Base-by-base conservation (phyloP, 257 asterid species). In the Ballota nigra region DNA sequence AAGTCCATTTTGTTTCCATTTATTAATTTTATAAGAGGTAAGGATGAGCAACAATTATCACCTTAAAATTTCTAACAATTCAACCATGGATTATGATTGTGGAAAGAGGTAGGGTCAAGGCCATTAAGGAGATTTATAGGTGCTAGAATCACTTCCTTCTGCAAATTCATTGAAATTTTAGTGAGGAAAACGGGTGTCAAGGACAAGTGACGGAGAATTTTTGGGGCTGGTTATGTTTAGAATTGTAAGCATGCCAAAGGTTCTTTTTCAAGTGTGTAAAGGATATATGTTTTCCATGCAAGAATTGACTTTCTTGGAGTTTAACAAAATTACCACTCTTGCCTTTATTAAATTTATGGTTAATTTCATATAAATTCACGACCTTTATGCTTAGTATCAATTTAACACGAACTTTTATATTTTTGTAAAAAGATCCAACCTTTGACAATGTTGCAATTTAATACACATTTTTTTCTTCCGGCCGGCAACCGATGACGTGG, bases 231-330 rank as follows among this genome's bases (percentile, higher is more conserved):
- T 43, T 4, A 41, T 43, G 52, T 13, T 13, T 43, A 13, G 8
- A 43, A 43, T 43, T 13, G 52, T 12, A 43, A 43, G 63, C 16
- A 64, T 51, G 22, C 40, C 45, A 43, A 47, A 36, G 58, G 61
- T 74, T 22, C 40, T 66, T 28, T 65, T 47, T 47, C 22, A 15
- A 58, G 63, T 47, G 68, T 40, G 28, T 43, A 51, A 61, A 47
- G 4, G 62, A 33, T 61, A 45, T 28, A 28, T 16, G 16, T 49
- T 6, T 43, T 19, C 34, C 26, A 18, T 49, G 62, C 31, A 20
- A 68, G 10, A 69, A 69, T 18, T 16, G 8, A 51, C 20, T 29
- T 33, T 63, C 13, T 11, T 47, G 55, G 64, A 73, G 33, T 34
- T 60, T 36, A 18, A 23, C 31, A 36, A 29, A 36, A 22, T 16